phyloP scores from a whole-genome alignment of 179 eudicot genomes.

The Camellia oleifera region DNA sequence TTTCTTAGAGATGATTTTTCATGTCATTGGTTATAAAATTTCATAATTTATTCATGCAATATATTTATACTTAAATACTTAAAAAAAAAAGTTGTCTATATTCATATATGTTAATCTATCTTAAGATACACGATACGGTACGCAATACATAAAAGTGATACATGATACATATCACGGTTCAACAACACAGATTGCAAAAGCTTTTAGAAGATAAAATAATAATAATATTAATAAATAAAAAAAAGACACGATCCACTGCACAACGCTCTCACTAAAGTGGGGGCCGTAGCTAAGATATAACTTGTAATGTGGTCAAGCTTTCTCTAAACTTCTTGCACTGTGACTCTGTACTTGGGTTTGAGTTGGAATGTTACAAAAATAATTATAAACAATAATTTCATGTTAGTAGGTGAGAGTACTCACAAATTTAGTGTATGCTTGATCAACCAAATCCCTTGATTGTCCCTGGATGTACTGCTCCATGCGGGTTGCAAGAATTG shows the following conservation, averaged over 20 bases:
- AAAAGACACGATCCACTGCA: not conserved
- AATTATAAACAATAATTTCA: not conserved
- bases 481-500: conserved; percentile 97
- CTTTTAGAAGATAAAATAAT: not conserved
- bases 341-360: not conserved
- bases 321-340: not conserved
- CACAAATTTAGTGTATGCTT: conserved; percentile 89
- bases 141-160: too few species aligned
- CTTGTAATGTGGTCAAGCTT: too few species aligned
- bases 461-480: conserved; percentile 99
- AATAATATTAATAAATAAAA: not conserved
- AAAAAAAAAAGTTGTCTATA: too few species aligned
- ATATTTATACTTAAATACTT: too few species aligned
- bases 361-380: not conserved
- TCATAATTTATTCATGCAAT: too few species aligned
- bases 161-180: too few species aligned
- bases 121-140: too few species aligned
- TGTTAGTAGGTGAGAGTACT: conserved; percentile 30
- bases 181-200: too few species aligned
- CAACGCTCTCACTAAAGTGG: not conserved
- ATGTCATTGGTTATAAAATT: too few species aligned
- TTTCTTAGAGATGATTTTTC: too few species aligned
- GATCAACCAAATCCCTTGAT: conserved; percentile 97
- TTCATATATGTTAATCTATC: too few species aligned
- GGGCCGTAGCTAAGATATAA: too few species aligned